Evolutionary conservation across 1,284 basidiomycete genomes (phyloP).

Genomic region (Cutaneotrichosporon cavernicola): DNA sequence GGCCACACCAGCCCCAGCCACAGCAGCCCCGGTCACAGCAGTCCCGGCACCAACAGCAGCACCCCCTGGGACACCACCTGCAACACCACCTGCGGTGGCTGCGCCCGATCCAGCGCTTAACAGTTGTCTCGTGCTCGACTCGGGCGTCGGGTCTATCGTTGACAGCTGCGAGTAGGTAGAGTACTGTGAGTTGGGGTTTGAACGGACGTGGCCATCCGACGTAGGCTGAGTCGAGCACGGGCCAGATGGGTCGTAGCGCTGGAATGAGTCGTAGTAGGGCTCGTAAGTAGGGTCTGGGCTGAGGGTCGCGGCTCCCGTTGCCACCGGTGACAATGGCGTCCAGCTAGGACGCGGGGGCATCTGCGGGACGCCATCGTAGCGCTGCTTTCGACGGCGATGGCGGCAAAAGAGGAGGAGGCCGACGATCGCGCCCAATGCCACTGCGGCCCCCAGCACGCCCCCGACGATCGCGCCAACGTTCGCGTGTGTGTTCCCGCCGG

Average conservation of each 20-base stretch:
- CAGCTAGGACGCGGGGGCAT: not conserved
- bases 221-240: not conserved
- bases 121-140: not conserved
- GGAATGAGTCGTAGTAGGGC: constrained; percentile 1
- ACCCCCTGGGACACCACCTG: not conserved
- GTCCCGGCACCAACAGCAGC: not conserved
- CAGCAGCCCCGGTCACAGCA: too few species aligned
- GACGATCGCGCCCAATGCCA: not conserved
- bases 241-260: not conserved
- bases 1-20: not conserved
- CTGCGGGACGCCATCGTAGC: not conserved
- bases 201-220: not conserved
- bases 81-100: not conserved
- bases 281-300: not conserved
- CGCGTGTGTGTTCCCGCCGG: not conserved
- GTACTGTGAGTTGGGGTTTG: constrained; percentile 5
- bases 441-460: not conserved
- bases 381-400: not conserved
- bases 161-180: constrained; percentile 2
- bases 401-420: not conserved
- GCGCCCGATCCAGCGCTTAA: not conserved
- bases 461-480: constrained; percentile 4
- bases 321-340: not conserved
- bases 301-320: not conserved
- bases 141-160: not conserved